Conservation (phyloP, 352 stramenopile genomes). For the Phytophthora idaei region DNA sequence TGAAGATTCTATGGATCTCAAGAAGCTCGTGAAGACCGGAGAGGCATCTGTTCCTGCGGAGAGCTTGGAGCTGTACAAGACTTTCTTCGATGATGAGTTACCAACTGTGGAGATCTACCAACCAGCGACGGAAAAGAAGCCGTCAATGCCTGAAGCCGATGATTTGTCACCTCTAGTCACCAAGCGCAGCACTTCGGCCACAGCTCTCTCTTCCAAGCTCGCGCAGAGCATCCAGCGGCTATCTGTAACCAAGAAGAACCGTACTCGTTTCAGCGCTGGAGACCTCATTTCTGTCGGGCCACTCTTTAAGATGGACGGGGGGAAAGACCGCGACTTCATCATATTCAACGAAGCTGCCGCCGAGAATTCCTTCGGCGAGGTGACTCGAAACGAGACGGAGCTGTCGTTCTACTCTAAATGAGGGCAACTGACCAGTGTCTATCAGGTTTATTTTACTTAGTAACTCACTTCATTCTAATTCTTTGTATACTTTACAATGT, state of each 20-base stretch:
- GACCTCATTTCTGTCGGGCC: constrained; percentile 72
- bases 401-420: constrained; percentile 79
- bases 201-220: constrained; percentile 33
- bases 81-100: constrained; percentile 78
- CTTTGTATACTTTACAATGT: constrained; percentile 18
- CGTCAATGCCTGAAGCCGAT: neutral
- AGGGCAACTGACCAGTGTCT: constrained; percentile 1
- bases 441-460: neutral
- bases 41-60: constrained; percentile 63
- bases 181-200: constrained; percentile 33
- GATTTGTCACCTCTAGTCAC: constrained; percentile 31
- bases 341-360: constrained; percentile 80
- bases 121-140: constrained; percentile 9
- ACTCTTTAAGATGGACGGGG: constrained; percentile 80
- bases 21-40: constrained; percentile 60
- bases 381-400: constrained; percentile 82
- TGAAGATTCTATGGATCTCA: constrained; percentile 71
- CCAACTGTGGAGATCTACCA: constrained; percentile 61
- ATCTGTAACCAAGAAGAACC: constrained; percentile 36
- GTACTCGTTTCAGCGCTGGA: constrained; percentile 38
- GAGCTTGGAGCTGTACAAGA: constrained; percentile 81
- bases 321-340: constrained; percentile 84
- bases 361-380: constrained; percentile 72
- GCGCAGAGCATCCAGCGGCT: constrained; percentile 38
- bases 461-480: constrained; percentile 11